A percentile compares a stretch with the other conserved stretches of the same genome.
Evolutionary conservation across 306 rosid species (phyloP).

Genomic region (Cicer bijugum): DNA sequence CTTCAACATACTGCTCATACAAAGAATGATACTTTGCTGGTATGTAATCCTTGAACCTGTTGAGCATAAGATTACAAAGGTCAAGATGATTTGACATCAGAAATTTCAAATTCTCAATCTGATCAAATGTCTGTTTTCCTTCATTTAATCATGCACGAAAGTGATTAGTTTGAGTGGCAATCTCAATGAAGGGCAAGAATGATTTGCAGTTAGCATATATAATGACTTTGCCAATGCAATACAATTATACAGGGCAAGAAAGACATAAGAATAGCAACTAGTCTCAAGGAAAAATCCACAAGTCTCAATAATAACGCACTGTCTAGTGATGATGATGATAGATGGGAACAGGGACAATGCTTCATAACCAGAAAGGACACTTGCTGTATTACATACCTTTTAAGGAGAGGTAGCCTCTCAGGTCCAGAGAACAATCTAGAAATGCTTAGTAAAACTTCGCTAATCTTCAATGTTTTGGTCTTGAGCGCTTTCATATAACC

Average conservation of each 20-base stretch:
- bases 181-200: constrained; percentile 9
- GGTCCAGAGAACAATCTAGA: constrained; percentile 75
- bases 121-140: constrained; percentile 19
- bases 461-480: constrained; percentile 78
- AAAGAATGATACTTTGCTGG: constrained; percentile 81
- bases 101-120: constrained; percentile 37
- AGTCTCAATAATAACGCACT: constrained; percentile 20
- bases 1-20: constrained; percentile 67
- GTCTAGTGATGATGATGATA: constrained; percentile 2
- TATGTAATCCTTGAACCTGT: constrained; percentile 89
- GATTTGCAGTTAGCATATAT: constrained; percentile 12
- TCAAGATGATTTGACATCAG: constrained; percentile 34
- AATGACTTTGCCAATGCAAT: constrained; percentile 26
- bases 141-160: constrained; percentile 32
- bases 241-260: constrained; percentile 25
- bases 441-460: constrained; percentile 77
- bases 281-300: constrained; percentile 19
- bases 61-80: constrained; percentile 40
- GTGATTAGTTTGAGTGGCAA: constrained; percentile 20
- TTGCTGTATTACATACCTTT: constrained; percentile 53
- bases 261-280: constrained; percentile 24
- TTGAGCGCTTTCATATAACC: constrained; percentile 85
- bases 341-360: constrained; percentile 36
- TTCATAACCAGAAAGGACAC: constrained; percentile 28
- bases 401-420: constrained; percentile 74